Evolutionary conservation across 2,329 filamentous ascomycete species (phyloP), one percentile per base, ranked within the genome.

Genomic region (Orbilia brochopaga): DNA sequence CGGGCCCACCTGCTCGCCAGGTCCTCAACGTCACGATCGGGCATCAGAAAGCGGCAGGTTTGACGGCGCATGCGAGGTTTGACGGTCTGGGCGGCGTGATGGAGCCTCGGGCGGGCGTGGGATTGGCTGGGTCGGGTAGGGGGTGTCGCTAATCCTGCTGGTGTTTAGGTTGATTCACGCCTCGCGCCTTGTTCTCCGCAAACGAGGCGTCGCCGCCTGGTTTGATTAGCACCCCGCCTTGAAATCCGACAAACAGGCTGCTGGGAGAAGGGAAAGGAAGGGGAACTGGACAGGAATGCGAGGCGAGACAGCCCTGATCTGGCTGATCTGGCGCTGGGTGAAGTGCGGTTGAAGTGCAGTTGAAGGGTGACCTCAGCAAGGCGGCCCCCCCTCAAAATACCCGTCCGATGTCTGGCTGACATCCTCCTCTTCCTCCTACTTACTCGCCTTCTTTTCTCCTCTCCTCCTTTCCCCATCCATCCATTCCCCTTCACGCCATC

Each of bases 21-120:
- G 57, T 19, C 17, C 48, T 37, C 65, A 63, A 63, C 40, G 58
- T 69, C 65, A 69, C 53, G 17, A 53, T 62, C 42, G 40, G 48
- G 48, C 48, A 40, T 42, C 55, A 30, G 35, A 35, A 37, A 56
- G 44, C 27, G 46, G 61, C 66, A 48, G 4, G 66, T 64, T 64
- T 70, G 66, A 53, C 37, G 42, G 55, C 54, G 27, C 4, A 70
- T 70, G 66, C 54, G 66, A 70, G 66, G 65, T 70, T 70, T 70
- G 66, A 59, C 66, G 30, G 23, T 2, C 66, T 70, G 63, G 66
- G 66, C 66, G 51, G 17, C 59, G 62, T 70, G 66, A 54, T 63
- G 66, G 53, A 57, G 59, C 46, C 8, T 50, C 10, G 55, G n/a
- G 35, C 15, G 17, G 59, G 13, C 30, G 27, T 27, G n/a, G 48